phyloP scores from a whole-genome alignment of 306 rosid species.

The Prunus persica region DNA sequence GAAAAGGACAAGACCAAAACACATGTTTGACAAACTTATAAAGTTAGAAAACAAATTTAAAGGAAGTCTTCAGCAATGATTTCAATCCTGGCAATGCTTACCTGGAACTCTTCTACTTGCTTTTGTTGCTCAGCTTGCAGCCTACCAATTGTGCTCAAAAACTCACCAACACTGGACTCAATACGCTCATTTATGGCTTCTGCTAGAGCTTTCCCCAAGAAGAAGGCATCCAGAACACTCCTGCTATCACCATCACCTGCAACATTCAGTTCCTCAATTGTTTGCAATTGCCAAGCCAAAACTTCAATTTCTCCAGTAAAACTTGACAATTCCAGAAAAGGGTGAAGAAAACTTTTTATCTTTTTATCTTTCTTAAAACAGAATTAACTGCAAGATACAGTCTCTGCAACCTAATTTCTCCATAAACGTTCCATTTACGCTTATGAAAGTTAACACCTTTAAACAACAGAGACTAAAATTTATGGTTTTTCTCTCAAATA shows the following conservation, averaged over 20 bases:
- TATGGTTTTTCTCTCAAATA: too few species aligned
- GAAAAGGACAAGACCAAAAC: background rate
- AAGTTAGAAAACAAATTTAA: background rate
- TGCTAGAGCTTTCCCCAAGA: constrained; percentile 93
- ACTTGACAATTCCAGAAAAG: background rate
- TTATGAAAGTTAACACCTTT: background rate
- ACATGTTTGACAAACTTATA: background rate
- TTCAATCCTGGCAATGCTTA: constrained; percentile 17
- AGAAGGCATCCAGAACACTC: constrained; percentile 86
- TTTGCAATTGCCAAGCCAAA: background rate
- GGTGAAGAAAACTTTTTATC: background rate
- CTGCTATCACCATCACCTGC: constrained; percentile 72
- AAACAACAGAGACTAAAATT: background rate
- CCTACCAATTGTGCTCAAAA: constrained; percentile 75
- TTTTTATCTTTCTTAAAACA: background rate
- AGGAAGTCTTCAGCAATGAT: background rate
- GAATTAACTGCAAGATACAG: background rate
- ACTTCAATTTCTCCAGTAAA: background rate
- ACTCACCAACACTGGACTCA: constrained; percentile 83
- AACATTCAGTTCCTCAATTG: constrained; percentile 20
- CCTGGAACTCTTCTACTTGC: constrained; percentile 80
- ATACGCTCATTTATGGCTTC: constrained; percentile 88
- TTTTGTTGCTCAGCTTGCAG: constrained; percentile 91
- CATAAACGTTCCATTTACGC: background rate
- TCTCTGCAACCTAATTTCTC: background rate